Evolutionary conservation across 2,329 filamentous ascomycete species (phyloP).

Genomic region (Ustulina deusta): DNA sequence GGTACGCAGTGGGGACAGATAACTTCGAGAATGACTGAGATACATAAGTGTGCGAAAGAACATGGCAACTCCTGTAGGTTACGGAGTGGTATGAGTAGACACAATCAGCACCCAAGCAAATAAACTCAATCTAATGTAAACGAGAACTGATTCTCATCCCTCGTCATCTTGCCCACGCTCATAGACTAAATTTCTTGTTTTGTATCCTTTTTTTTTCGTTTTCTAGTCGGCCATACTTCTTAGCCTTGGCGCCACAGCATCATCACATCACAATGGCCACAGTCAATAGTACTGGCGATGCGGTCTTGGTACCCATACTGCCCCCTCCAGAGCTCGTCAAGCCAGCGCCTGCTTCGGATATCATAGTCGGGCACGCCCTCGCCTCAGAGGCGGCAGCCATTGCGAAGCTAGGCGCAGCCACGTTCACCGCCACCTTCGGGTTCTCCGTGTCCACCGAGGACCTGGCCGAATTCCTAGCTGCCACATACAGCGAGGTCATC

Average conservation of each 20-base stretch:
- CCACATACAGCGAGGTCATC: slow-evolving; percentile 42
- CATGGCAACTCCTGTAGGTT: neutral
- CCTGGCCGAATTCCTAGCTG: slow-evolving; percentile 42
- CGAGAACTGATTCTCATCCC: neutral
- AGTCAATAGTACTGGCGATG: neutral
- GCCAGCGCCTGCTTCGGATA: slow-evolving; percentile 19
- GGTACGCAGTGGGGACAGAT: slow-evolving; percentile 18
- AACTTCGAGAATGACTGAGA: neutral
- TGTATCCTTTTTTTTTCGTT: neutral
- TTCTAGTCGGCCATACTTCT: no score
- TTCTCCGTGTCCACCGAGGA: slow-evolving; percentile 43
- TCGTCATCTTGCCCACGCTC: neutral
- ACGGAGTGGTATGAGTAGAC: neutral
- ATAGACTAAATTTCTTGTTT: neutral
- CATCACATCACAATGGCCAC: slow-evolving; percentile 23
- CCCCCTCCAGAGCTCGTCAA: slow-evolving; percentile 2
- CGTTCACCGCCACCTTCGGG: slow-evolving; percentile 48
- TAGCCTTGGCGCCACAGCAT: neutral
- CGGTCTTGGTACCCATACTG: slow-evolving; percentile 1
- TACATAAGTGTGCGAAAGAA: neutral
- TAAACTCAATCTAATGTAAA: neutral
- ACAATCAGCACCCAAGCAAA: neutral
- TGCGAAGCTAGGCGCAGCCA: slow-evolving; percentile 45
- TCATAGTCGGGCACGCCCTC: slow-evolving; percentile 41
- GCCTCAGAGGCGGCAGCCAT: slow-evolving; percentile 45